phyloP scores from a whole-genome alignment of 768 basidiomycete genomes.

The Mycena indigotica region DNA sequence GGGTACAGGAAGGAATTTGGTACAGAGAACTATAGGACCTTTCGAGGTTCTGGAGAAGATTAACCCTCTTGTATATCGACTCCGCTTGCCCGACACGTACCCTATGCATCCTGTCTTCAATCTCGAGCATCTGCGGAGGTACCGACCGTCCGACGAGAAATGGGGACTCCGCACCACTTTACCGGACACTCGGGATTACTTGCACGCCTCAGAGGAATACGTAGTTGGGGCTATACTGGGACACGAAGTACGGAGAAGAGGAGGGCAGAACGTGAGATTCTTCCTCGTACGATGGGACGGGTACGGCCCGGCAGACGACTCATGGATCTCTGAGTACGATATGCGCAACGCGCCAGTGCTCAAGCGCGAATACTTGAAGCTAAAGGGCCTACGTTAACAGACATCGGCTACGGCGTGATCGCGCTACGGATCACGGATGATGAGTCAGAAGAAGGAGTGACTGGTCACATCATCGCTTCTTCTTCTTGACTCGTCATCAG shows the following conservation, averaged over 20 bases:
- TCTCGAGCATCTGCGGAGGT: conserved; percentile 22
- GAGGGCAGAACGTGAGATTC: not conserved
- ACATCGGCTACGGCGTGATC: not conserved
- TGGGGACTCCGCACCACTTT: not conserved
- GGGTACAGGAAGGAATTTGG: conserved; percentile 27
- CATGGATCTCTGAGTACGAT: not conserved
- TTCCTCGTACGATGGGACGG: not conserved
- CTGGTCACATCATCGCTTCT: not conserved
- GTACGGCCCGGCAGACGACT: not conserved
- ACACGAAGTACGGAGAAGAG: not conserved
- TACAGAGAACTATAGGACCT: too few relatives aligned
- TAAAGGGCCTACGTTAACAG: not conserved
- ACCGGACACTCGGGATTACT: not conserved
- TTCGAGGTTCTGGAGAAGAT: conserved; percentile 27
- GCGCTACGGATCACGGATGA: not conserved
- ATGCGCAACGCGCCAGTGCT: not conserved
- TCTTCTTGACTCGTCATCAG: too few relatives aligned
- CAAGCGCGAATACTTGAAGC: not conserved
- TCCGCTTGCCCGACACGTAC: conserved; percentile 23
- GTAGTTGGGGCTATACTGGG: not conserved
- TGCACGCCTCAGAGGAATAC: too few relatives aligned
- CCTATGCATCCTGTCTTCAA: too few relatives aligned
- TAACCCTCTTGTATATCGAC: conserved; percentile 22
- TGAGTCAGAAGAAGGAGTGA: not conserved
- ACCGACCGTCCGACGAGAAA: conserved; percentile 8